Evolutionary conservation across 768 basidiomycete species (phyloP).

Genomic region (Panus rudis): DNA sequence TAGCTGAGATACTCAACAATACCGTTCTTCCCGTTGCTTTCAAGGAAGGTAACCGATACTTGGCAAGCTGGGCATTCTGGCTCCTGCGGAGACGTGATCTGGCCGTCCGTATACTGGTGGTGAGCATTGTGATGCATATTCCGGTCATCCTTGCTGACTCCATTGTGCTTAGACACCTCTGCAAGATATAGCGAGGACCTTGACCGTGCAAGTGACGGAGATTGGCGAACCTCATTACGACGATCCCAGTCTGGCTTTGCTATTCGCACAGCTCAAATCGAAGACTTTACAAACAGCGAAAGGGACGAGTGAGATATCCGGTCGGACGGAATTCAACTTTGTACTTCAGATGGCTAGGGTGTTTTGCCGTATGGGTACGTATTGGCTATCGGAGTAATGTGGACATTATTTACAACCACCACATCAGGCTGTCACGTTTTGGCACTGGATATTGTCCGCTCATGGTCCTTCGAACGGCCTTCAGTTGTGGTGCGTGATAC

Average conservation of each 20-base stretch:
- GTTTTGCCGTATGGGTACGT: constrained; percentile 89
- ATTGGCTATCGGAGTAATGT: background rate
- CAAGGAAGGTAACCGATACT: constrained; percentile 82
- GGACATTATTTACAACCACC: background rate
- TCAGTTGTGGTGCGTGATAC: constrained; percentile 31
- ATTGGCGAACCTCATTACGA: constrained; percentile 88
- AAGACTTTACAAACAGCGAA: constrained; percentile 91
- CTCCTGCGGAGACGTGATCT: constrained; percentile 80
- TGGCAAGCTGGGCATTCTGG: constrained; percentile 97
- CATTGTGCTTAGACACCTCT: constrained; percentile 58
- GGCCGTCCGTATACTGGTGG: constrained; percentile 84
- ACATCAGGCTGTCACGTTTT: constrained; percentile 80
- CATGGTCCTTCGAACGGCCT: constrained; percentile 89
- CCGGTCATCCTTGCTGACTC: background rate
- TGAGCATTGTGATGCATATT: constrained; percentile 31
- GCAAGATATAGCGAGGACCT: constrained; percentile 56
- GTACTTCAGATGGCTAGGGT: constrained; percentile 91
- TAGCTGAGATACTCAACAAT: constrained; percentile 62
- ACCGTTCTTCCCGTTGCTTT: constrained; percentile 83
- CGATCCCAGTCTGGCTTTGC: constrained; percentile 84
- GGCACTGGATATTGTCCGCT: constrained; percentile 83
- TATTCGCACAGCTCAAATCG: constrained; percentile 84
- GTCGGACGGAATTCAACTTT: constrained; percentile 87
- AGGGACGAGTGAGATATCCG: constrained; percentile 87
- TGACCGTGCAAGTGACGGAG: constrained; percentile 47